Conservation (phyloP, 2,329 filamentous ascomycete genomes). For the Hortaea sp. region DNA sequence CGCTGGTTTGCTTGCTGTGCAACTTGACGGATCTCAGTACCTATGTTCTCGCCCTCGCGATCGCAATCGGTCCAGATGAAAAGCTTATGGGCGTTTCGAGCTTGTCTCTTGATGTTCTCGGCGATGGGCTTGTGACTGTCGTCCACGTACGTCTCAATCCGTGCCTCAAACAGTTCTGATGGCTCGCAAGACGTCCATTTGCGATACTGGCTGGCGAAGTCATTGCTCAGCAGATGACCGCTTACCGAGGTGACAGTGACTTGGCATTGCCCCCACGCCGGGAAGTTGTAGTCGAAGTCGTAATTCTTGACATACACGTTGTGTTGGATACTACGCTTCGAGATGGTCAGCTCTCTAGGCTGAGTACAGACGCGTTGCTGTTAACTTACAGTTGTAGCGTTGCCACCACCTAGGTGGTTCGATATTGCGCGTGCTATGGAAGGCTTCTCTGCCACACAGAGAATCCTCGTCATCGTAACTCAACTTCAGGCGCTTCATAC, state of each 20-base stretch:
- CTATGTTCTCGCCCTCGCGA: constrained; percentile 93
- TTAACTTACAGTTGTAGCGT: constrained; percentile 54
- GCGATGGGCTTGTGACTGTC: constrained; percentile 71
- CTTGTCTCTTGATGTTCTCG: constrained; percentile 73
- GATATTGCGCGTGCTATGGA: constrained; percentile 94
- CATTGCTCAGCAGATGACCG: constrained; percentile 73
- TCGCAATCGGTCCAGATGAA: constrained; percentile 99
- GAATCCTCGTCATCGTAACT: constrained; percentile 43
- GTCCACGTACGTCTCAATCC: constrained; percentile 57
- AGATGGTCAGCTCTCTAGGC: constrained; percentile 1
- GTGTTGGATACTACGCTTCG: constrained; percentile 54
- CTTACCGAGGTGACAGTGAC: constrained; percentile 92
- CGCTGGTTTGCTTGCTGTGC: constrained; percentile 62
- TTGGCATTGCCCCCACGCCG: constrained; percentile 65
- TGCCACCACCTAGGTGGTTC: constrained; percentile 73
- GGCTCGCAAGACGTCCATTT: constrained; percentile 77
- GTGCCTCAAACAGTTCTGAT: constrained; percentile 68
- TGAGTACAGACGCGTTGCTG: too few species aligned
- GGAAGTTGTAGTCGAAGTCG: constrained; percentile 80
- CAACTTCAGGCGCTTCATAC: too few species aligned
- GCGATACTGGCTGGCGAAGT: constrained; percentile 65
- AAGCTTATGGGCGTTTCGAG: constrained; percentile 59
- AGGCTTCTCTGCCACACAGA: constrained; percentile 79
- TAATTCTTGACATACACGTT: constrained; percentile 89
- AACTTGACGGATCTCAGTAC: constrained; percentile 75